Evolutionary conservation across 2,329 filamentous ascomycete species (phyloP), one percentile per base, ranked within the genome.

Genomic region (Calonectria fujianensis): DNA sequence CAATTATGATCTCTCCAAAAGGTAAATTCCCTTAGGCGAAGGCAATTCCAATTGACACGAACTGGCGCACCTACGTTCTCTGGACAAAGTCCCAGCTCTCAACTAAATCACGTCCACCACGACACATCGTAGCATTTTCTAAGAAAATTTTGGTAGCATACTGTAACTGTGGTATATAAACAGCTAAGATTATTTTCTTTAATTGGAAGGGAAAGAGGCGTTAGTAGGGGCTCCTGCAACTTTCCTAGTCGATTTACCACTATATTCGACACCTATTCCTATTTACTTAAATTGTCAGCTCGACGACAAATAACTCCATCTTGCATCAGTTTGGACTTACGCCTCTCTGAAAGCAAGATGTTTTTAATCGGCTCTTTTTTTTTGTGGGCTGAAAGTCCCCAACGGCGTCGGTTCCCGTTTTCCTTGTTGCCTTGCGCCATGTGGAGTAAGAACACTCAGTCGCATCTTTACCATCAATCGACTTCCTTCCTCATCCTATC

Each of bases 331-430:
- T 9, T 63, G 4, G 27, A 8, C 11, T 41, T 20, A 20, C 5
- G 0, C 14, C 35, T 41, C 27, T 63, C 20, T 24, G 27, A 20
- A 27, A 24, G 3, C 9, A 8, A 39, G 14, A 14, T 18, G 24
- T 9, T 20, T 29, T 41, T 2, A 2, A 13, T 41, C 7, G 13
- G 18, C 20, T 27, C 20, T 63, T 16, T 32, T 16, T 13, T 29
- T 63, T 16, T 32, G n/a, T 13, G 37, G 57, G 66, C 48, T 64
- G 54, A 11, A 31, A 37, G 31, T 65, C 69, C 71, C 65, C 51
- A 18, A 37, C 31, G 37, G 29, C 45, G 20, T 32, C 71, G 71
- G 71, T 32, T 73, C 50, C 66, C 66, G 66, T 73, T 73, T 69
- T 73, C 71, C 71, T 59, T 52, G 13, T n/a, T 11, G 24, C 8